These are phyloP conservation scores for Naganishia vishniacii DNA, from an alignment of 768 basidiomycete genomes.

Conservation along the genomic window DNA sequence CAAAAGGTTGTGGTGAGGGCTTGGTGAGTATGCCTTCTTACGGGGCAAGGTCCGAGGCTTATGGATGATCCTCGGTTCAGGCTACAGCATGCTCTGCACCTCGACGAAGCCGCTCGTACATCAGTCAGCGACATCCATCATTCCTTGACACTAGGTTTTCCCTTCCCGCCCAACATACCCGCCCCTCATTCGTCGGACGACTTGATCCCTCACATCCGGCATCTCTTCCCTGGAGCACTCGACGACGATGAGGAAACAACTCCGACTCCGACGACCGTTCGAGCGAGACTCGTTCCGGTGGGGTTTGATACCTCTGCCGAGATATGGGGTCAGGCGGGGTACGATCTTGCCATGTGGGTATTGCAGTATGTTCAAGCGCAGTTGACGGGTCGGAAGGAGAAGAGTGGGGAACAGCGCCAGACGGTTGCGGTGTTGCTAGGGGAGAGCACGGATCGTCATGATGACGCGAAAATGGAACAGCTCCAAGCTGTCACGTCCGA, in stretches of 20 bases:
- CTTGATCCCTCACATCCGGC: neutral
- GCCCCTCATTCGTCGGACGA: neutral
- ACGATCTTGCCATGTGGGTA: conserved; percentile 6
- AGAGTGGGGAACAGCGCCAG: too few relatives aligned
- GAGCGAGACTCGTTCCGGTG: neutral
- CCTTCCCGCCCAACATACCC: conserved; percentile 9
- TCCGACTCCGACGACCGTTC: neutral
- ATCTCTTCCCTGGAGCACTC: neutral
- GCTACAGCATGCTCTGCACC: neutral
- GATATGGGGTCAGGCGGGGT: conserved; percentile 2
- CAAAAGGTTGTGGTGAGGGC: conserved; percentile 4
- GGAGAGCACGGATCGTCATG: too few relatives aligned
- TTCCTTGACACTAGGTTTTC: neutral
- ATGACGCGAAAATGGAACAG: too few relatives aligned
- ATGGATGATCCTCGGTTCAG: neutral
- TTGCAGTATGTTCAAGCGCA: conserved; percentile 15
- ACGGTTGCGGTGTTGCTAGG: too few relatives aligned
- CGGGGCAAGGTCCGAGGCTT: neutral
- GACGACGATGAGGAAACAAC: neutral
- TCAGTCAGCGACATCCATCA: neutral
- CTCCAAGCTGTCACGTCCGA: neutral
- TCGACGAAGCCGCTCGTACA: neutral
- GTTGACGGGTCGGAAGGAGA: neutral
- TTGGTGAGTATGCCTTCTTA: neutral
- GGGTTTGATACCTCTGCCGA: conserved; percentile 5